Evolutionary conservation across 2,329 filamentous ascomycete genomes (phyloP).

Genomic region (Dissoconium aciculare): DNA sequence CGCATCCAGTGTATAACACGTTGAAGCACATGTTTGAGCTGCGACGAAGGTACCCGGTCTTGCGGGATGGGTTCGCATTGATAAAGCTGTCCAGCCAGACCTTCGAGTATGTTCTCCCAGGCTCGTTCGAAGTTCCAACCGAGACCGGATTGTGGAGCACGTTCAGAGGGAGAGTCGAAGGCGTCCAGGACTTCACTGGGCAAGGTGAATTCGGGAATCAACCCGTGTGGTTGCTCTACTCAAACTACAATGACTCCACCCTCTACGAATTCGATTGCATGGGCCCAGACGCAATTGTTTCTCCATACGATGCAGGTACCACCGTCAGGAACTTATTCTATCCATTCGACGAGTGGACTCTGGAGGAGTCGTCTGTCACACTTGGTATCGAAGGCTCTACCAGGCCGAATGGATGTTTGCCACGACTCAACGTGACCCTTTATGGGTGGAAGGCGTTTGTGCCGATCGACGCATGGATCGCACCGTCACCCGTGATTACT

Average conservation of each 20-base stretch:
- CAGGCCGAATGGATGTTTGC: slow-evolving; percentile 41
- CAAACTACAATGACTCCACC: slow-evolving; percentile 34
- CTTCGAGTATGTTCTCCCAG: slow-evolving; percentile 35
- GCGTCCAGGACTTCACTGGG: slow-evolving; percentile 37
- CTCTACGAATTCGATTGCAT: slow-evolving; percentile 45
- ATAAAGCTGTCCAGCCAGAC: slow-evolving; percentile 44
- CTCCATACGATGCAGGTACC: slow-evolving; percentile 40
- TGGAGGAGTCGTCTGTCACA: slow-evolving; percentile 33
- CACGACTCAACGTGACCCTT: slow-evolving; percentile 36
- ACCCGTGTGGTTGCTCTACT: slow-evolving; percentile 38
- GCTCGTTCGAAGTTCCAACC: slow-evolving; percentile 38
- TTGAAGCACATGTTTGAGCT: slow-evolving; percentile 49
- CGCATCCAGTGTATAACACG: slow-evolving; percentile 45
- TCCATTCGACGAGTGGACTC: slow-evolving; percentile 41
- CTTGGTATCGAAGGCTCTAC: slow-evolving; percentile 35
- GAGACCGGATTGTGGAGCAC: slow-evolving; percentile 49
- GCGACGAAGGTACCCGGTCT: slow-evolving; percentile 39
- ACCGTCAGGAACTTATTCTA: slow-evolving; percentile 49
- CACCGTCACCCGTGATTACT: slow-evolving; percentile 44
- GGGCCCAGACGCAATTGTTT: slow-evolving; percentile 36
- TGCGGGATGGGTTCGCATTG: slow-evolving; percentile 46
- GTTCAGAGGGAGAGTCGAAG: slow-evolving; percentile 35
- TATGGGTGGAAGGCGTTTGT: slow-evolving; percentile 49
- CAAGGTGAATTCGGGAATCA: slow-evolving; percentile 29
- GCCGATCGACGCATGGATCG: slow-evolving; percentile 35